These are phyloP conservation scores for Suhomyces wounanorum DNA, from an alignment of 1,139 yeast species.

Conservation along the genomic window DNA sequence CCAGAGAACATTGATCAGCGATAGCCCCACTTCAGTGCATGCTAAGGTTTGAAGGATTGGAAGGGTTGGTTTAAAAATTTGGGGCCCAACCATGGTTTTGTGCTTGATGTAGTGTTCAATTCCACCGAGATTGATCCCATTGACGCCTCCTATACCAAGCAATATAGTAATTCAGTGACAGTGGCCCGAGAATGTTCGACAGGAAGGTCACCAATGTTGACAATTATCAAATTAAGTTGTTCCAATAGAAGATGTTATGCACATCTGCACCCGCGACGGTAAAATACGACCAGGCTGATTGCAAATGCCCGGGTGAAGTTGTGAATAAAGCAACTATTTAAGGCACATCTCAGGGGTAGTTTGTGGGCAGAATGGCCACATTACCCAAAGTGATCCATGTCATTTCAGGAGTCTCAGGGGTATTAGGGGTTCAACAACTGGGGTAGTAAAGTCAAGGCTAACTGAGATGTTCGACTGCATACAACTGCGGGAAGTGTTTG, in stretches of 20 bases:
- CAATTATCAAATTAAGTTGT: not conserved
- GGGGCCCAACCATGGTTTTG: not conserved
- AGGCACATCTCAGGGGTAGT: not conserved
- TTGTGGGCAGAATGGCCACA: not conserved
- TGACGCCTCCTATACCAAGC: not conserved
- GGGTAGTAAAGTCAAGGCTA: not conserved
- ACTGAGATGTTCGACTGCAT: constrained; percentile 1
- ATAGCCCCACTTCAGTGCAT: not conserved
- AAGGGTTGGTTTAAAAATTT: not conserved
- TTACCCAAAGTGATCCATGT: not conserved
- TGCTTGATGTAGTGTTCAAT: not conserved
- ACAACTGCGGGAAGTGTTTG: not conserved
- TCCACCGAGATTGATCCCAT: not conserved
- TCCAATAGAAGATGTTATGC: constrained; percentile 1
- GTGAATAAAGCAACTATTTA: not conserved
- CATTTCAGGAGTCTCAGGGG: not conserved
- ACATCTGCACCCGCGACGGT: not conserved
- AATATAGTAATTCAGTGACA: not conserved
- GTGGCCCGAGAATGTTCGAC: not conserved
- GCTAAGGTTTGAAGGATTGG: not conserved
- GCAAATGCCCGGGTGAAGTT: not conserved
- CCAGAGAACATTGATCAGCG: not conserved
- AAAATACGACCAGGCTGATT: not conserved
- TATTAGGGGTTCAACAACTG: not conserved
- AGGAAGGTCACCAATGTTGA: not conserved